A percentile compares a stretch with the other conserved stretches of the same genome.
Evolutionary conservation across 495 filamentous ascomycete genomes (phyloP).

Genomic region (Daldinia childiae): DNA sequence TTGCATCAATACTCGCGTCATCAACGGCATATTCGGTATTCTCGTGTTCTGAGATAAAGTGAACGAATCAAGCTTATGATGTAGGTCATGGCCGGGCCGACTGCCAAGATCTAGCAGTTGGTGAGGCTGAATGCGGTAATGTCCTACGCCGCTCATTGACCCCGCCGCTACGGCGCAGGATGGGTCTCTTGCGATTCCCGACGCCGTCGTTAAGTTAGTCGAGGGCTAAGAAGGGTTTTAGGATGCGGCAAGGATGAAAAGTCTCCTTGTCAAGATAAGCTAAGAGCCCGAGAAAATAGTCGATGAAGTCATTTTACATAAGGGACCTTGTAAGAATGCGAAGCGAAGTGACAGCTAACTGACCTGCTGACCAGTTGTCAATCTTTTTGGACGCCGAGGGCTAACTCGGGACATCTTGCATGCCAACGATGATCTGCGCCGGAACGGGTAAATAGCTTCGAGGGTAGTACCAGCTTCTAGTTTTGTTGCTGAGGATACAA

Average conservation of each 20-base stretch:
- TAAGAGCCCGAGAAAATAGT: slow-evolving; percentile 10
- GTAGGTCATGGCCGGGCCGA: slow-evolving; percentile 23
- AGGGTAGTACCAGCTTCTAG: slow-evolving; percentile 8
- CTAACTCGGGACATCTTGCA: slow-evolving; percentile 17
- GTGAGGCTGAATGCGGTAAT: slow-evolving; percentile 40
- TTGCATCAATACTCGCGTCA: slow-evolving; percentile 18
- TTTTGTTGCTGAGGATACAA: slow-evolving; percentile 21
- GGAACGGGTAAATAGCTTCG: slow-evolving; percentile 24
- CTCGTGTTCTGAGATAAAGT: slow-evolving; percentile 34
- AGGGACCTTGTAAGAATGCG: not conserved
- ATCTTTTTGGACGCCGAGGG: slow-evolving; percentile 8
- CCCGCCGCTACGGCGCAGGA: slow-evolving; percentile 28
- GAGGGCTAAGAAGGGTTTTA: not conserved
- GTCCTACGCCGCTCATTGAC: slow-evolving; percentile 22
- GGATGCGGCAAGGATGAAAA: not conserved
- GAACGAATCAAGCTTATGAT: slow-evolving; percentile 17
- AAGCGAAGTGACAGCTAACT: slow-evolving; percentile 1
- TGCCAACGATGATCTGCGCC: slow-evolving; percentile 23
- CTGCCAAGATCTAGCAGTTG: slow-evolving; percentile 4
- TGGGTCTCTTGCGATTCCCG: slow-evolving; percentile 18
- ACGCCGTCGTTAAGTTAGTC: slow-evolving; percentile 20
- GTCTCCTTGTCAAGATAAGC: slow-evolving; percentile 7
- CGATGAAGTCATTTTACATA: slow-evolving; percentile 36
- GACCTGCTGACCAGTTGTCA: slow-evolving; percentile 12
- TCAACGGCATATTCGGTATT: slow-evolving; percentile 20